These are phyloP conservation scores for Cucurbita pepo DNA, from an alignment of 306 rosid species.

Conservation along the genomic window DNA sequence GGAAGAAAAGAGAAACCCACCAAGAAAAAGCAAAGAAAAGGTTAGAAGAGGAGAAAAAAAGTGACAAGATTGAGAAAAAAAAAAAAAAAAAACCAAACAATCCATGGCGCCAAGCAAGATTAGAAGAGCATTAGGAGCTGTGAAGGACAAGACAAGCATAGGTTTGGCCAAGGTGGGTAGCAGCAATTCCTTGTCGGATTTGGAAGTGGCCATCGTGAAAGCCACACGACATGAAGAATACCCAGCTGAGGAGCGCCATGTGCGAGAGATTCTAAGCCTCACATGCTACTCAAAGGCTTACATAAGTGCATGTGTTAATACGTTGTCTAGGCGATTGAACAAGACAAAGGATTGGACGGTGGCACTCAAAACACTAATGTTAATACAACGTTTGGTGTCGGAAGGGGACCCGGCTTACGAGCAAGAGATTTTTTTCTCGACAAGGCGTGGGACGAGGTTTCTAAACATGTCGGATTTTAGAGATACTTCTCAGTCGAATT, in stretches of 20 bases:
- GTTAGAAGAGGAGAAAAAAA: neutral
- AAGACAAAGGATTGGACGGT: constrained; percentile 77
- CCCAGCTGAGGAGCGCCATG: constrained; percentile 62
- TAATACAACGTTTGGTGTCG: constrained; percentile 49
- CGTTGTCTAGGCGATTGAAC: constrained; percentile 61
- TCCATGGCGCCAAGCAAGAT: constrained; percentile 52
- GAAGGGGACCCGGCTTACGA: constrained; percentile 98
- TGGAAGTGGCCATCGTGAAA: constrained; percentile 85
- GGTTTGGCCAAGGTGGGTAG: constrained; percentile 83
- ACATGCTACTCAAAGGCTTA: constrained; percentile 69
- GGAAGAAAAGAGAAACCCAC: neutral
- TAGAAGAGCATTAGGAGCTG: constrained; percentile 73
- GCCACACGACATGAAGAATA: constrained; percentile 78
- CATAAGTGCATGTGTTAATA: constrained; percentile 56
- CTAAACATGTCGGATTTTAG: constrained; percentile 85
- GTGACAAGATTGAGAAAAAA: no score
- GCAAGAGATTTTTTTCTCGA: constrained; percentile 81
- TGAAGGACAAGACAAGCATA: constrained; percentile 89
- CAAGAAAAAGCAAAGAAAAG: neutral
- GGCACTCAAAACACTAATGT: constrained; percentile 51
- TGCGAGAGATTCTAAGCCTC: constrained; percentile 68
- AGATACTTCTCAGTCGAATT: constrained; percentile 24
- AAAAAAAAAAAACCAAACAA: neutral
- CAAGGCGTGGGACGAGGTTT: constrained; percentile 74
- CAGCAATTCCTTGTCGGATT: constrained; percentile 70